phyloP scores from a whole-genome alignment of 768 basidiomycete species.

The Termitomyces sp. region DNA sequence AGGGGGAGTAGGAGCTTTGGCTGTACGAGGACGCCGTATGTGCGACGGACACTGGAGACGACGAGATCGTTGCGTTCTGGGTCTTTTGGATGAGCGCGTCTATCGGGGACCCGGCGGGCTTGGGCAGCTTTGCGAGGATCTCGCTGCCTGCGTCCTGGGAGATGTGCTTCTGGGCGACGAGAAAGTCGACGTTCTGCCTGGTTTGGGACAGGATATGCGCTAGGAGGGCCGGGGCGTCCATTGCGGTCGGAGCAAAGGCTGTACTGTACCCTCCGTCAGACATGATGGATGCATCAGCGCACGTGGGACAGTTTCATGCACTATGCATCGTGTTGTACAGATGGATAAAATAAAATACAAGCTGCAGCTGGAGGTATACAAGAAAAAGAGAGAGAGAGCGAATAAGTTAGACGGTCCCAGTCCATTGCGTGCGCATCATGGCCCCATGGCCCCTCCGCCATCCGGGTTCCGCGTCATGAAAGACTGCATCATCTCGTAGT shows the following conservation, averaged over 20 bases:
- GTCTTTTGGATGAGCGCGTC: conserved; percentile 3
- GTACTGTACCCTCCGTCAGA: neutral
- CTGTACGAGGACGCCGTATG: conserved; percentile 1
- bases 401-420: too few relatives aligned
- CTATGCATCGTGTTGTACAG: conserved; percentile 1
- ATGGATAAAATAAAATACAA: conserved; percentile 1
- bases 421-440: neutral
- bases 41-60: too few relatives aligned
- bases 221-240: conserved; percentile 13
- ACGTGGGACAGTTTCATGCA: too few relatives aligned
- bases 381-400: conserved; percentile 1
- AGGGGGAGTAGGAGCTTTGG: neutral
- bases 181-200: conserved; percentile 50
- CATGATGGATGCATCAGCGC: too few relatives aligned
- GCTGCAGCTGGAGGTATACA: conserved; percentile 5
- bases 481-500: conserved; percentile 37
- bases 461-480: conserved; percentile 32
- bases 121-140: conserved; percentile 40
- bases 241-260: neutral
- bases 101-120: neutral
- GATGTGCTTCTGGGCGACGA: conserved; percentile 43
- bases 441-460: conserved; percentile 9
- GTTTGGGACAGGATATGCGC: conserved; percentile 51
- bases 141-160: conserved; percentile 36
- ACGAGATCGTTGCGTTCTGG: conserved; percentile 2